A percentile compares a stretch with the other conserved stretches of the same genome.
Conservation (phyloP, 176 grass and related monocot genomes). For the Zoysia japonica region DNA sequence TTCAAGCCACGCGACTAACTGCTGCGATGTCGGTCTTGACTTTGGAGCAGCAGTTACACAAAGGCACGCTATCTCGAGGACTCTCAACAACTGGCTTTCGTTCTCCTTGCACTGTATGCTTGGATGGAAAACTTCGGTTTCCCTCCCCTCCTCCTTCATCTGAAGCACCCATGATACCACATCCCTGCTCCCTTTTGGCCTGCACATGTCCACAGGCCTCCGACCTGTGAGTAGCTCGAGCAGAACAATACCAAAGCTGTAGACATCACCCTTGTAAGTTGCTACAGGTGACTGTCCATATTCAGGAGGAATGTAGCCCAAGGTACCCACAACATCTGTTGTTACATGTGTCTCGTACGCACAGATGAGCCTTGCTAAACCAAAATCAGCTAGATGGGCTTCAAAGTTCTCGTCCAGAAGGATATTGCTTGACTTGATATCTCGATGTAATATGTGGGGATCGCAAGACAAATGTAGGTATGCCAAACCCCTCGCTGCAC, state of each 20-base stretch:
- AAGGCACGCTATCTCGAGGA: conserved; percentile 84
- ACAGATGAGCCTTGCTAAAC: conserved; percentile 73
- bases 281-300: conserved; percentile 76
- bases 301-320: conserved; percentile 89
- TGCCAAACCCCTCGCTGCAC: conserved; percentile 72
- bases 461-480: conserved; percentile 90
- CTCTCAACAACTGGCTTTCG: conserved; percentile 44
- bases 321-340: conserved; percentile 80
- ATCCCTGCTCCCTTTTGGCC: conserved; percentile 75
- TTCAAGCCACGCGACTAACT: conserved; percentile 79
- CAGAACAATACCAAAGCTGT: conserved; percentile 88
- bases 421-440: conserved; percentile 98
- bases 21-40: conserved; percentile 69
- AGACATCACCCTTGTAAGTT: conserved; percentile 86
- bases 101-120: conserved; percentile 56
- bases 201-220: conserved; percentile 92
- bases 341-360: conserved; percentile 91
- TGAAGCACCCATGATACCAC: conserved; percentile 91
- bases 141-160: conserved; percentile 73
- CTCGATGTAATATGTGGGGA: conserved; percentile 89
- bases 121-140: conserved; percentile 72
- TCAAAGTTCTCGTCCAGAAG: conserved; percentile 85
- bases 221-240: conserved; percentile 79
- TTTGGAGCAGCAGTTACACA: conserved; percentile 71
- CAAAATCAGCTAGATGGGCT: conserved; percentile 86